phyloP scores from a whole-genome alignment of 1,284 basidiomycete genomes.

The Cryptococcus sp. region DNA sequence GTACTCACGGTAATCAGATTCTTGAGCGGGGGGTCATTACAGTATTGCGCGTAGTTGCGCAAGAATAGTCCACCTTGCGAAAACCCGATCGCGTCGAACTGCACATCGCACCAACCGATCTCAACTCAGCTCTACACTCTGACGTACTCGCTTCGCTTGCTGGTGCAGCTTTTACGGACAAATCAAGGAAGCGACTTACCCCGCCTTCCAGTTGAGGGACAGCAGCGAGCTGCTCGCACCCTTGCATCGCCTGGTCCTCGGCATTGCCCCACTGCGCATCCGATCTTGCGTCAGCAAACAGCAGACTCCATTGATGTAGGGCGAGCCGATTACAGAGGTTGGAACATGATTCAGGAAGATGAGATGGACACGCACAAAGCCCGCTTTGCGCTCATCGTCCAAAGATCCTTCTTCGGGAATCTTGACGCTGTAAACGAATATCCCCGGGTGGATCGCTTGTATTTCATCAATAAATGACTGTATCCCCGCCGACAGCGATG shows the following conservation, averaged over 20 bases:
- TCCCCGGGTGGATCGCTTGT: slow-evolving; percentile 71
- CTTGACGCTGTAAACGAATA: slow-evolving; percentile 81
- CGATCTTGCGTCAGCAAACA: neutral
- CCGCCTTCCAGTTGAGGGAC: slow-evolving; percentile 71
- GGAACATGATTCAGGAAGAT: neutral
- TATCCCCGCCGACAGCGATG: slow-evolving; percentile 54
- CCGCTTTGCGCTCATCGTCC: slow-evolving; percentile 71
- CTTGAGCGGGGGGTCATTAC: slow-evolving; percentile 71
- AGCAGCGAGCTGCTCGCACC: slow-evolving; percentile 61
- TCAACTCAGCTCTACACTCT: neutral
- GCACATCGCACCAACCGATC: neutral
- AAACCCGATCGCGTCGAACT: slow-evolving; percentile 87
- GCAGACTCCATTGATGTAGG: neutral
- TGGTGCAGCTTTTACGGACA: too few relatives aligned
- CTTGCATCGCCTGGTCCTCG: slow-evolving; percentile 34
- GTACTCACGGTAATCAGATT: slow-evolving; percentile 76
- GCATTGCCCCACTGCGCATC: slow-evolving; percentile 42
- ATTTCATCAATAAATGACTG: slow-evolving; percentile 67
- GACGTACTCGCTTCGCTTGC: too few relatives aligned
- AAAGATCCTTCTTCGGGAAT: slow-evolving; percentile 64
- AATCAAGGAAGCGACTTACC: slow-evolving; percentile 23
- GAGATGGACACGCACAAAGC: slow-evolving; percentile 63
- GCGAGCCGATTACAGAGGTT: neutral
- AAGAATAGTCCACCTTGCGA: slow-evolving; percentile 94
- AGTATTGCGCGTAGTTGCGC: slow-evolving; percentile 82